phyloP scores from a whole-genome alignment of 352 stramenopile genomes.

The Globisporangium acanthophoron region DNA sequence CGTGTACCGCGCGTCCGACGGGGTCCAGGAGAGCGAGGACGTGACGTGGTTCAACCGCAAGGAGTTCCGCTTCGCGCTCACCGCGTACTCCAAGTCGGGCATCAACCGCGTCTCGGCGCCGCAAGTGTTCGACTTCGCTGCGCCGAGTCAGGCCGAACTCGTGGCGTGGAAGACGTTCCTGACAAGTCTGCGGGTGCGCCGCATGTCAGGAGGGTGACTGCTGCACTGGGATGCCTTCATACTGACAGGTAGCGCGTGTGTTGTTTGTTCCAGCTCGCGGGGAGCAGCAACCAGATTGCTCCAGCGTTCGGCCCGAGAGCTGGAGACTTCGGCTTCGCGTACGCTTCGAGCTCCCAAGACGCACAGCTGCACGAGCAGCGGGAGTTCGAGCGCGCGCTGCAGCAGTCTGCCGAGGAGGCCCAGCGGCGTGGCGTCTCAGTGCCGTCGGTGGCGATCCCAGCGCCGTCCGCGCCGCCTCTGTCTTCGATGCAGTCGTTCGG shows the following conservation, averaged over 20 bases:
- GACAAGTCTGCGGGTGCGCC: conserved; percentile 35
- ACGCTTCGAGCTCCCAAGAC: not conserved
- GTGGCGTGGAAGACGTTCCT: conserved; percentile 71
- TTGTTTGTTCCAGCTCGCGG: not conserved
- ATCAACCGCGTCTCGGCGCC: conserved; percentile 58
- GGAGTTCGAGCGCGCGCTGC: conserved; percentile 49
- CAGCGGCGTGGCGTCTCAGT: conserved; percentile 14
- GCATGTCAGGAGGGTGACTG: not conserved
- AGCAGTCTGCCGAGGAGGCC: conserved; percentile 53
- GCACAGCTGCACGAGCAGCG: conserved; percentile 40
- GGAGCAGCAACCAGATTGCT: conserved; percentile 20
- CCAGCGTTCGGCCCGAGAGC: conserved; percentile 15
- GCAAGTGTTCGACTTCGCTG: conserved; percentile 63
- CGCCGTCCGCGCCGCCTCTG: conserved; percentile 31
- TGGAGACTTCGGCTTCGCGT: not conserved
- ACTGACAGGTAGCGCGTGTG: no score
- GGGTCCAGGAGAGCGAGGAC: conserved; percentile 48
- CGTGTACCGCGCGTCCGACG: conserved; percentile 54
- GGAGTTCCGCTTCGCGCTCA: conserved; percentile 62
- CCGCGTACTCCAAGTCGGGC: conserved; percentile 49
- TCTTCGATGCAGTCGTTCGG: conserved; percentile 14
- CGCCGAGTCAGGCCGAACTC: conserved; percentile 48
- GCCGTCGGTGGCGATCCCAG: conserved; percentile 2
- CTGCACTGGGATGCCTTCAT: not conserved
- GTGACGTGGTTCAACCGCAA: conserved; percentile 64